Evolutionary conservation across 2,329 filamentous ascomycete species (phyloP).

Genomic region (Didymella pinodella): DNA sequence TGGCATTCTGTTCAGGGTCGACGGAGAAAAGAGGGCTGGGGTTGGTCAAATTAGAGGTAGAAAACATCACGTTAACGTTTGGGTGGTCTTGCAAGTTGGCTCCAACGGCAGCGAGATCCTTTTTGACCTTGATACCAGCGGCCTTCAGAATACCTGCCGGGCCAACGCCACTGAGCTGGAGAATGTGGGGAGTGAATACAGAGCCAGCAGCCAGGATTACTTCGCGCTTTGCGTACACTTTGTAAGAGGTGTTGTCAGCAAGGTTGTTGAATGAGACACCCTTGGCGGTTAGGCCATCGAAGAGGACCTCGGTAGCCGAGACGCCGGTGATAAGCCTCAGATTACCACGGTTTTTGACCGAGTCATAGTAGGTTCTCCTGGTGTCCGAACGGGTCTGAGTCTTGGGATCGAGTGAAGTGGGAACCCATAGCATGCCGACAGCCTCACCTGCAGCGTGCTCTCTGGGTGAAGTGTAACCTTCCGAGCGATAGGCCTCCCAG

Average conservation of each 20-base stretch:
- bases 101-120: constrained; percentile 31
- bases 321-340: constrained; percentile 19
- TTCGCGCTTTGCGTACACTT: constrained; percentile 47
- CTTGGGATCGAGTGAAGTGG: constrained; percentile 25
- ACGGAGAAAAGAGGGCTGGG: constrained; percentile 32
- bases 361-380: constrained; percentile 26
- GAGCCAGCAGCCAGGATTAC: constrained; percentile 66
- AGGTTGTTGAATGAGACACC: constrained; percentile 20
- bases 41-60: constrained; percentile 24
- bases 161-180: constrained; percentile 33
- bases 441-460: constrained; percentile 25
- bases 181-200: constrained; percentile 66
- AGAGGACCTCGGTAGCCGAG: constrained; percentile 18
- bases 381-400: constrained; percentile 19
- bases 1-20: constrained; percentile 43
- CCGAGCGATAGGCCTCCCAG: constrained; percentile 14
- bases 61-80: constrained; percentile 23
- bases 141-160: constrained; percentile 30
- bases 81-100: constrained; percentile 34
- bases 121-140: constrained; percentile 24
- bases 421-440: constrained; percentile 40
- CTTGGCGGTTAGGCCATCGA: constrained; percentile 13
- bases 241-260: not conserved
- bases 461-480: constrained; percentile 13
- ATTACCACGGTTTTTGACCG: constrained; percentile 21